phyloP scores from a whole-genome alignment of 2,329 filamentous ascomycete genomes.

The Sporothrix curviconia region DNA sequence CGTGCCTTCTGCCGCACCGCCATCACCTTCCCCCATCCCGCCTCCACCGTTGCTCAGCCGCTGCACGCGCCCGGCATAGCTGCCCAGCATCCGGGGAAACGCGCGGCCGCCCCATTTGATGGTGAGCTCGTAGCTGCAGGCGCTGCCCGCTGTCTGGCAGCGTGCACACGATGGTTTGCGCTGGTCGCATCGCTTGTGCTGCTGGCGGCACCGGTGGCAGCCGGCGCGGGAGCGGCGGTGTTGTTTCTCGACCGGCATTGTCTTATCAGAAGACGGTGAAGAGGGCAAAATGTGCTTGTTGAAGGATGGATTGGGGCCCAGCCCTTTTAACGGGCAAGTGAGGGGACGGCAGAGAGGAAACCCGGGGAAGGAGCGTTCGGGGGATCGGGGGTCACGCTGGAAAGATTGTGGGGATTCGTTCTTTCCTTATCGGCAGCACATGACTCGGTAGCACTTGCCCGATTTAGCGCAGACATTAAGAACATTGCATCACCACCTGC shows the following conservation, averaged over 20 bases:
- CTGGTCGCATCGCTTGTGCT: slow-evolving; percentile 38
- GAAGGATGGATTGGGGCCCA: too few species aligned
- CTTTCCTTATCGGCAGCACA: too few species aligned
- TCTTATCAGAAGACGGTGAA: too few species aligned
- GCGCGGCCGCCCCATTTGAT: slow-evolving; percentile 16
- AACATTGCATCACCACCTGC: too few species aligned
- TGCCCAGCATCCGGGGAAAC: slow-evolving; percentile 14
- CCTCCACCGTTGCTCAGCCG: not conserved
- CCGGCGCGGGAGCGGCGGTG: slow-evolving; percentile 5
- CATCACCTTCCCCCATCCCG: too few species aligned
- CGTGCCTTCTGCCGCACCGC: not conserved
- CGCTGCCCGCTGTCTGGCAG: slow-evolving; percentile 40
- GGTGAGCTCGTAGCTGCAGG: slow-evolving; percentile 29
- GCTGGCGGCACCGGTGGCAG: slow-evolving; percentile 14
- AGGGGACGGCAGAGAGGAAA: too few species aligned
- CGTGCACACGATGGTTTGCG: slow-evolving; percentile 42
- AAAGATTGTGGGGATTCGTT: too few species aligned
- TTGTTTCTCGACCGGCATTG: not conserved
- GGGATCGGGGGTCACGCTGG: too few species aligned
- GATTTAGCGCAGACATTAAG: too few species aligned
- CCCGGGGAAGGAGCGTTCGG: too few species aligned
- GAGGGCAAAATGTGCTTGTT: not conserved
- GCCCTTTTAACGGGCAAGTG: too few species aligned
- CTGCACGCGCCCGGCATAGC: slow-evolving; percentile 10
- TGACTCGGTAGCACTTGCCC: too few species aligned